Base-by-base conservation (phyloP, 345 rosid species). In the Lepidium aucheri region DNA sequence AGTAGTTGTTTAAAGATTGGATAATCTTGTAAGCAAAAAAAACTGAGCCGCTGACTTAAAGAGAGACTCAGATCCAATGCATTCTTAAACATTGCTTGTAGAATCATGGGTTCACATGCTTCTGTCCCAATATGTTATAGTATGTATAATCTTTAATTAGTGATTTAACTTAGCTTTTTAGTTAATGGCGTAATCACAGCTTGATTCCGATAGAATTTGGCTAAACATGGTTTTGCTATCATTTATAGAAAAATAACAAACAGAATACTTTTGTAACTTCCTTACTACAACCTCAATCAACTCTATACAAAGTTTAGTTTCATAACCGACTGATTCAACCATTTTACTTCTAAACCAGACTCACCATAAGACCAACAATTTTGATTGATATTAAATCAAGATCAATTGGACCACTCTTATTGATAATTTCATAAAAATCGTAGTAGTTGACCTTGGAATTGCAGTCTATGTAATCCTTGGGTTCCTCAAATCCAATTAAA, bases 1-100 rank as follows among this genome's bases (percentile, higher is more conserved):
- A 56, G 24, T 44, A 20, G 32, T 56, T 30, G 13, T 38, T 56
- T 64, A 56, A 47, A 33, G 63, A 40, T 64, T 72, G 52, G 70
- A 57, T 20, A 56, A 65, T 57, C 70, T 72, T 72, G 70, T 32
- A 72, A 64, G 76, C 76, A 57, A 46, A 49, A 72, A 55, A 47
- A 38, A 56, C 52, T 38, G 0, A 56, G 38, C 20, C 65, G 70
- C 13, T 72, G 76, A 72, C 70, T 56, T 64, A 20, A n/a, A n/a
- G n/a, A 56, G 39, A 64, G 38, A 47, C 70, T 40, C 53, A 40
- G 70, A 64, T 56, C 59, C 60, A 72, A 18, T 26, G 20, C 56
- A 36, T 62, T 53, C 13, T 63, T 63, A 34, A 62, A 16, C 17
- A 6, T 43, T 54, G 47, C 42, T 45, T 45, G 50, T 44, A 45